Evolutionary conservation across 2,329 filamentous ascomycete genomes (phyloP), one percentile per base, ranked within the genome.

Genomic region (Penicillium polonicum): DNA sequence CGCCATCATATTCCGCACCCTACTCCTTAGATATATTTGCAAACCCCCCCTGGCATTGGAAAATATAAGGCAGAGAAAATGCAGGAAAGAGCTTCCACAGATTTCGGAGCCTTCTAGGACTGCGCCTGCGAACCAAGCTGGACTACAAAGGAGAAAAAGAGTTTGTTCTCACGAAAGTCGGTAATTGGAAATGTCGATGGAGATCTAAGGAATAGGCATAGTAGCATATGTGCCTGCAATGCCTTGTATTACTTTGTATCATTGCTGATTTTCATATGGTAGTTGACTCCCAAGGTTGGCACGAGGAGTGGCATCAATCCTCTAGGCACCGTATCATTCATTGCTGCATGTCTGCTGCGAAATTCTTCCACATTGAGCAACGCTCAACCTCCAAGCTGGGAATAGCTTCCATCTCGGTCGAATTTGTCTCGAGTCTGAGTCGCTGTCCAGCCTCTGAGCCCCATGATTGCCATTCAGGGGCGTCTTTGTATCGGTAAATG

Each of bases 381-480:
- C 56, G 57, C 29, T 67, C 43, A 5, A 38, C 13, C 35, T 66
- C 60, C 4, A 41, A 38, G 17, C 29, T 9, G 6, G 65, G 65
- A 21, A 67, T 48, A 1, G 12, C 6, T 50, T 67, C 65, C 64
- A 67, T 67, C 10, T 52, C 49, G 0, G 65, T 66, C 3, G 60
- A 55, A 43, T 65, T 66, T 5, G 62, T 66, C 36, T 66, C 60
- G 2, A 67, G 48, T 43, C 57, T 60, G 31, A 67, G 44, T 5
- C 65, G 56, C 17, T 60, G 52, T 10, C 62, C 64, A 1, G 50
- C 43, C 0, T 51, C 62, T 35, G 49, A 43, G 5, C 60, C 61
- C 64, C 60, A 67, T 3, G 57, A n/a, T 10, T 58, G 25, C 65
- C 65, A 66, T 19, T 54, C 15, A 10, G 65, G 67, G 17, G 67